phyloP scores from a whole-genome alignment of 495 filamentous ascomycete genomes.

The Xylaria curta region DNA sequence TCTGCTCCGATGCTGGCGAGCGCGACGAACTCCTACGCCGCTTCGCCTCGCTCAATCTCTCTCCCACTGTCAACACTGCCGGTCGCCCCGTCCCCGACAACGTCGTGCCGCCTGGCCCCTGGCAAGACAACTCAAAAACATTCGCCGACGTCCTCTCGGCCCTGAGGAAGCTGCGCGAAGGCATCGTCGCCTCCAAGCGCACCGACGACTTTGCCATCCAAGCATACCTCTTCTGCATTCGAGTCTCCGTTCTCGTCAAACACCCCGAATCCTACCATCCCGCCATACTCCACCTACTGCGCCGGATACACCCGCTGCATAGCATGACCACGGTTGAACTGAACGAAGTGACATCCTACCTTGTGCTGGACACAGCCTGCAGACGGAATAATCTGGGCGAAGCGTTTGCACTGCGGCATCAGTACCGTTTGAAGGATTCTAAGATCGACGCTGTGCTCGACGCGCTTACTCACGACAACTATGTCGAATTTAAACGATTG shows the following conservation, averaged over 20 bases:
- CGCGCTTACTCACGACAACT: constrained; percentile 81
- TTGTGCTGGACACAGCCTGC: constrained; percentile 88
- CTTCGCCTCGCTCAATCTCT: constrained; percentile 68
- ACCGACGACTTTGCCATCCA: constrained; percentile 71
- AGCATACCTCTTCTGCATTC: constrained; percentile 81
- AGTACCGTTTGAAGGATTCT: constrained; percentile 63
- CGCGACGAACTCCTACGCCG: constrained; percentile 73
- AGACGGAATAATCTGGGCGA: constrained; percentile 74
- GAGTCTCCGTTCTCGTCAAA: constrained; percentile 76
- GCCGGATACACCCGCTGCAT: constrained; percentile 67
- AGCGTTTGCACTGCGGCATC: constrained; percentile 68
- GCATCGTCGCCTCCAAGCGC: constrained; percentile 74
- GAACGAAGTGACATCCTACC: constrained; percentile 78
- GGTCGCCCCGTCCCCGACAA: constrained; percentile 33
- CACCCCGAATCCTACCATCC: constrained; percentile 90
- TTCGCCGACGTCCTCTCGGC: constrained; percentile 63
- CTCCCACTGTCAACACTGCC: constrained; percentile 29
- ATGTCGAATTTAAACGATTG: constrained; percentile 75
- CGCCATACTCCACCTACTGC: constrained; percentile 78
- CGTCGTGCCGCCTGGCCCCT: constrained; percentile 35
- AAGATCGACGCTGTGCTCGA: constrained; percentile 70
- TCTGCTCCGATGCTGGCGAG: constrained; percentile 73
- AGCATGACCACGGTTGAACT: constrained; percentile 71
- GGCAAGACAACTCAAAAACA: constrained; percentile 42
- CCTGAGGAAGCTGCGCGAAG: constrained; percentile 92